Evolutionary conservation across 257 asterid genomes (phyloP), one percentile per base, ranked within the genome.

Genomic region (Lavandula angustifolia): DNA sequence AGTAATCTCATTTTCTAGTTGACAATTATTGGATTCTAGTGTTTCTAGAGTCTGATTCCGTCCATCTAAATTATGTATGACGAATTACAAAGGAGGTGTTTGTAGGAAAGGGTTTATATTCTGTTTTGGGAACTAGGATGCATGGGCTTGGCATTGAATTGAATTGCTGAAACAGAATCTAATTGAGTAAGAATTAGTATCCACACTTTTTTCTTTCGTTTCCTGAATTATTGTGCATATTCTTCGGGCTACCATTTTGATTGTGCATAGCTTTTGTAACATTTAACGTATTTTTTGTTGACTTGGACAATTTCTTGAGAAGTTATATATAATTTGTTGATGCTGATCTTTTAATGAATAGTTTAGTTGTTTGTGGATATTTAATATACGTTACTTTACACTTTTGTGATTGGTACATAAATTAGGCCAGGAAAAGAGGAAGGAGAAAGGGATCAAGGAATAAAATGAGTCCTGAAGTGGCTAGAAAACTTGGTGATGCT

Each of bases 401-500:
- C 10, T 64, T 33, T 18, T 42, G 17, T 34, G 50, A 16, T 77
- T 62, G 69, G 44, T 46, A 60, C 65, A 69, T 12, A 44, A 62
- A 75, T 27, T 74, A 81, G 92, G 41, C 60, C 56, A 85, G 79
- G 72, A 69, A 66, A 67, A 79, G 76, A 57, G 97, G 97, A 22
- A 76, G 95, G 69, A 77, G 75, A 54, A 91, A 79, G 79, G 96
- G 96, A 62, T 76, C 91, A 69, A 83, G 44, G 73, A 84, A 66
- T 40, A 91, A 84, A 76, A 73, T 32, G 49, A 75, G 73, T 60
- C 78, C 97, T 43, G 92, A 85, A 62, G 79, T 84, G 69, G 73
- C 82, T 38, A 75, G 77, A 73, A 87, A 84, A 74, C 94, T 87
- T 76, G 97, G 96, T 60, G 91, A 85, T 55, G 96, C 96, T 33